phyloP scores from a whole-genome alignment of 345 rosid species.

The Luvunga scandens region DNA sequence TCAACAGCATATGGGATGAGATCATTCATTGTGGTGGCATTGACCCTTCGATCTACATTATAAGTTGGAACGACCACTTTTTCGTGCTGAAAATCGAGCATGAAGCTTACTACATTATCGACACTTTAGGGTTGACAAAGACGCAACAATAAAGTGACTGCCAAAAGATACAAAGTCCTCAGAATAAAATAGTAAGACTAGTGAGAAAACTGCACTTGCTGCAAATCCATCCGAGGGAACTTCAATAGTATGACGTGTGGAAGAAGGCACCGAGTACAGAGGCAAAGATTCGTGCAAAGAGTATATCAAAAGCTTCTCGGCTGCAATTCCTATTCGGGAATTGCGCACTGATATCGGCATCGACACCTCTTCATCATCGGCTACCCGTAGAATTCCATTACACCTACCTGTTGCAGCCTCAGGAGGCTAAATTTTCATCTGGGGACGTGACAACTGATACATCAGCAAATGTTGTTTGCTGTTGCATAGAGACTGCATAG shows the following conservation, averaged over 20 bases:
- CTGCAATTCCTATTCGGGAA: constrained; percentile 58
- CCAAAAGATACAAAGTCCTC: constrained; percentile 15
- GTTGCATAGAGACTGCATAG: background rate
- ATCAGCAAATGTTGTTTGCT: background rate
- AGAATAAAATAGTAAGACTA: constrained; percentile 15
- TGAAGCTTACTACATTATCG: constrained; percentile 50
- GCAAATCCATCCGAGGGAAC: background rate
- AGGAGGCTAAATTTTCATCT: background rate
- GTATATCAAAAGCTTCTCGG: constrained; percentile 67
- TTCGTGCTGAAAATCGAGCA: constrained; percentile 55
- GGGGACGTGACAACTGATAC: background rate
- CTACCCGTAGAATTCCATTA: constrained; percentile 68
- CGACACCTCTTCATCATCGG: constrained; percentile 59
- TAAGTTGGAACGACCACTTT: constrained; percentile 77
- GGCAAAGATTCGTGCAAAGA: constrained; percentile 65
- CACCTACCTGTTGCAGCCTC: constrained; percentile 28
- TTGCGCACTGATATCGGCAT: constrained; percentile 52
- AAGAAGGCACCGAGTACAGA: constrained; percentile 36
- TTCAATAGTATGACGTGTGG: constrained; percentile 1
- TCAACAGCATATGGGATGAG: no score
- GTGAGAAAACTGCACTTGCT: no score
- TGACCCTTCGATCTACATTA: constrained; percentile 13
- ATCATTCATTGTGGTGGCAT: constrained; percentile 17
- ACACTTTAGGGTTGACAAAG: constrained; percentile 59
- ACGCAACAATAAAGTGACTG: constrained; percentile 33